Base-by-base conservation (phyloP, 495 filamentous ascomycete genomes). In the Entonaema liquescens region DNA sequence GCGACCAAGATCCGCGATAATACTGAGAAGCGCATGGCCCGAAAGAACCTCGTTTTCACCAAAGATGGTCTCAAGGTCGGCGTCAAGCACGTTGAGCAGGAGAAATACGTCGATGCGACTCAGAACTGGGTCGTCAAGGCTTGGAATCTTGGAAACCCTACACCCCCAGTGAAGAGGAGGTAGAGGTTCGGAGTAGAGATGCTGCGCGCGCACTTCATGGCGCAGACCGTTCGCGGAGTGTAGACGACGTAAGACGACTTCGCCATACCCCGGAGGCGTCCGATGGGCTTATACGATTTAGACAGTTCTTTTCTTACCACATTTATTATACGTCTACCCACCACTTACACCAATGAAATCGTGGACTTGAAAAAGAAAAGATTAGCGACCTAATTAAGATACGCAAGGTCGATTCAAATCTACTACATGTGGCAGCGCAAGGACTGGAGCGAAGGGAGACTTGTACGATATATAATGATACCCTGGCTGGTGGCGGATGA, bases 51-150 rank as follows among this genome's bases (percentile, higher is more conserved):
- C 28, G 81, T 87, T 31, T 89, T 96, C 77, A 90, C 91, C 31
- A 94, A 91, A 78, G 93, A 96, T 67, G 94, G 94, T 13, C 81
- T 95, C 82, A 91, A 89, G 73, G 92, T 98, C 44, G 88, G 89
- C 19, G 89, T 97, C 53, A 91, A 91, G 82, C 86, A 95, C 65
- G 72, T 93, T 26, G 82, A 84, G 56, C 86, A 88, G 65, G 94
- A 97, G 86, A 86, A 87, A 23, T 94, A 96, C 80, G 88, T 91
- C 74, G 93, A 95, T 80, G 84, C 81, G 73, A 95, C 91, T 23
- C 93, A 97, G 83, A 91, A 88, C 81, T 91, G 90, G 73, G 82
- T 93, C 47, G 90, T 93, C 60, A 93, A 93, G 72, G 90, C 91
- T 19, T 94, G 91, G 91, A 92, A 93, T 74, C 80, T 91, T 66